Evolutionary conservation across 2,329 filamentous ascomycete genomes (phyloP).

Genomic region (Fusarium sp.): DNA sequence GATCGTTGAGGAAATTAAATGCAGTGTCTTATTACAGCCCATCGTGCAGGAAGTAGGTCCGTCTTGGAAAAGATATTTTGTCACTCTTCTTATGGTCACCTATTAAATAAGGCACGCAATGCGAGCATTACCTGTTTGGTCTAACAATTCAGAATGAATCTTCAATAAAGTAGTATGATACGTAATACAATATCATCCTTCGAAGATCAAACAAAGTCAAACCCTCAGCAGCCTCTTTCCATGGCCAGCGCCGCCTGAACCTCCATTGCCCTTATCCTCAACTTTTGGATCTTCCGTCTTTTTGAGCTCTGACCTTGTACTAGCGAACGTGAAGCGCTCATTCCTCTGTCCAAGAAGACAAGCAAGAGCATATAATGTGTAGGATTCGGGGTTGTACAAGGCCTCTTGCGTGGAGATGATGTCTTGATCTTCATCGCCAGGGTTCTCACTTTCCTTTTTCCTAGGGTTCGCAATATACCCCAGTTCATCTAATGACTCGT

Average conservation of each 20-base stretch:
- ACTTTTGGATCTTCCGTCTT: neutral
- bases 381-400: neutral
- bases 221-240: neutral
- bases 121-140: rapidly evolving
- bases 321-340: neutral
- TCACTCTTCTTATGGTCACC: neutral
- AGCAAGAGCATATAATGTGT: neutral
- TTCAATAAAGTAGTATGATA: neutral
- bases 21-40: rapidly evolving
- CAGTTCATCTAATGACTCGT: rapidly evolving
- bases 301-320: neutral
- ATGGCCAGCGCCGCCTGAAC: neutral
- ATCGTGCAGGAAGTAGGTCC: neutral
- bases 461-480: neutral
- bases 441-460: neutral
- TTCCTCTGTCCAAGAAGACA: neutral
- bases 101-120: neutral
- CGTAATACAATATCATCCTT: neutral
- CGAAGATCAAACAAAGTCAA: neutral
- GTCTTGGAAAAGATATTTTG: no score
- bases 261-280: neutral
- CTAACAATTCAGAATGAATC: rapidly evolving
- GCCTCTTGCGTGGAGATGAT: neutral
- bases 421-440: neutral
- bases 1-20: rapidly evolving